Evolutionary conservation across 805 yeast species (phyloP).

Genomic region (Maudiozyma turicensis): DNA sequence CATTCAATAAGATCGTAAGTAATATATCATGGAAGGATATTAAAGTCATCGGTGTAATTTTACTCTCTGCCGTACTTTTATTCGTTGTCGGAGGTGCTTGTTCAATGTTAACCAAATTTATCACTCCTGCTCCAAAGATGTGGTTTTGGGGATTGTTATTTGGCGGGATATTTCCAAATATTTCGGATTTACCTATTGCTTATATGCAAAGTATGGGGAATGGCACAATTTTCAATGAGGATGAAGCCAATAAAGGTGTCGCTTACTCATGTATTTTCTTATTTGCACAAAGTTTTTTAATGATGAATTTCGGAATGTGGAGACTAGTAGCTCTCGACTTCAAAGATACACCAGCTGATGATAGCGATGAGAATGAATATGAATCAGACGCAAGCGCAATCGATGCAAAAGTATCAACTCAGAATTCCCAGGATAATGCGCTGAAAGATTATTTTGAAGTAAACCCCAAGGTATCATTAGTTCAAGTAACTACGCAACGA

Average conservation of each 20-base stretch:
- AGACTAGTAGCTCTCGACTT: slow-evolving; percentile 65
- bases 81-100: slow-evolving; percentile 38
- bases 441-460: neutral
- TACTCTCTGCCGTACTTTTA: slow-evolving; percentile 38
- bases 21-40: slow-evolving; percentile 61
- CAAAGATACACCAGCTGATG: slow-evolving; percentile 19
- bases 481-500: neutral
- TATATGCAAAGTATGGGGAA: slow-evolving; percentile 63
- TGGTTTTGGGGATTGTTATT: slow-evolving; percentile 72
- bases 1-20: slow-evolving; percentile 62
- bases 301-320: slow-evolving; percentile 72
- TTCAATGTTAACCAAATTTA: slow-evolving; percentile 33
- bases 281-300: slow-evolving; percentile 52
- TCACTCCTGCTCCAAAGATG: slow-evolving; percentile 53
- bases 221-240: slow-evolving; percentile 44
- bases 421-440: neutral
- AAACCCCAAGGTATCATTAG: neutral
- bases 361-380: neutral
- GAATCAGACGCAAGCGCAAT: neutral
- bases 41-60: slow-evolving; percentile 57
- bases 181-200: slow-evolving; percentile 79
- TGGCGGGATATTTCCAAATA: slow-evolving; percentile 70
- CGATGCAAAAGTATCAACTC: neutral
- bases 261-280: slow-evolving; percentile 72
- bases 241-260: slow-evolving; percentile 58